Percentiles rank a stretch among this genome's conserved stretches.
phyloP scores from a whole-genome alignment of 176 grass and related monocot species.

The Zizania latifolia region DNA sequence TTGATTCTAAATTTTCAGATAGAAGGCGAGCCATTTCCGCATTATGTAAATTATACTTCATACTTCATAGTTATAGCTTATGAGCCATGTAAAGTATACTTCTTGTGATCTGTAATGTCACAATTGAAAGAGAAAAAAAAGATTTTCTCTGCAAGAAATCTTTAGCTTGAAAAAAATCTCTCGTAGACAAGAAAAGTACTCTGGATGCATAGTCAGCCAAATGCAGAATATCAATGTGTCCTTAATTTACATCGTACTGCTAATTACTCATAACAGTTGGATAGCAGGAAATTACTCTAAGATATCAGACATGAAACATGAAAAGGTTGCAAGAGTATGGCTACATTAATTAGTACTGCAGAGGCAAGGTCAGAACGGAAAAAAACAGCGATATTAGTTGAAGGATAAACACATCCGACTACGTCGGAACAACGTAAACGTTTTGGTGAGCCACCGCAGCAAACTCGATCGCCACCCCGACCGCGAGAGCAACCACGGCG shows the following conservation, averaged over 20 bases:
- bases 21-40: background rate
- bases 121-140: background rate
- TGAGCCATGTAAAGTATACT: no score
- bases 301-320: background rate
- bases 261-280: background rate
- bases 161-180: no score
- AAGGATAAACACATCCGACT: background rate
- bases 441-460: conserved; percentile 9
- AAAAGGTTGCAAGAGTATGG: no score
- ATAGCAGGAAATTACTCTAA: no score
- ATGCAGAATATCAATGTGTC: background rate
- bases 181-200: no score
- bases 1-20: background rate
- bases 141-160: background rate
- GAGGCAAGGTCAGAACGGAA: background rate
- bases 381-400: background rate
- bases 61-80: background rate
- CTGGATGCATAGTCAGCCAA: background rate
- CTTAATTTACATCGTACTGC: background rate
- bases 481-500: background rate
- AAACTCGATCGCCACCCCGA: conserved; percentile 24
- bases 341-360: background rate
- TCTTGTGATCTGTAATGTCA: background rate
- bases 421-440: conserved; percentile 32
- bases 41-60: background rate